Evolutionary conservation across 768 basidiomycete genomes (phyloP).

Genomic region (Trametes cingulata): DNA sequence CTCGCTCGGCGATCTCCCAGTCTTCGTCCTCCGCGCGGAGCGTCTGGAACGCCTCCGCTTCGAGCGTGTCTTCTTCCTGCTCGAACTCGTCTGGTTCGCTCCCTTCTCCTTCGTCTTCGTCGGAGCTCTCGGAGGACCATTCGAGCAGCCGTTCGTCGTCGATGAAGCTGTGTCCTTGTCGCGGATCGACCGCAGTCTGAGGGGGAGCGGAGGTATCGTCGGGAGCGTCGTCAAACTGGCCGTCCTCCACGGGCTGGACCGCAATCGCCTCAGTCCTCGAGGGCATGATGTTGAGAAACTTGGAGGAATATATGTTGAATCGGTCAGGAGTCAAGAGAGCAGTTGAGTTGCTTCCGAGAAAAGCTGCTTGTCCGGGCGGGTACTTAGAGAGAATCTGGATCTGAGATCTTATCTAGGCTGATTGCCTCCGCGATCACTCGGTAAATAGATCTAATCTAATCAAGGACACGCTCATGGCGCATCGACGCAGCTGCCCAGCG

Average conservation of each 20-base stretch:
- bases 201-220: slow-evolving; percentile 30
- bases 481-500: not conserved
- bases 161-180: slow-evolving; percentile 35
- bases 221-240: slow-evolving; percentile 66
- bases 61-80: slow-evolving; percentile 42
- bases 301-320: not conserved
- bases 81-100: slow-evolving; percentile 42
- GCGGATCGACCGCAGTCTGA: slow-evolving; percentile 24
- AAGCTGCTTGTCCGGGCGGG: not conserved
- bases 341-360: too few species aligned
- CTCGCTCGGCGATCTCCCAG: slow-evolving; percentile 84
- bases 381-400: not conserved
- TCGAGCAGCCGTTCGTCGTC: slow-evolving; percentile 32
- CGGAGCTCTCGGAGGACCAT: slow-evolving; percentile 32
- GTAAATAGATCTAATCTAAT: not conserved
- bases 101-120: too few species aligned
- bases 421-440: too few species aligned
- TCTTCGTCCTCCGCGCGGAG: slow-evolving; percentile 80
- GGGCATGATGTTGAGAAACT: not conserved
- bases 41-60: slow-evolving; percentile 42
- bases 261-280: not conserved
- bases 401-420: slow-evolving; percentile 1
- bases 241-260: slow-evolving; percentile 38
- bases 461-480: not conserved
- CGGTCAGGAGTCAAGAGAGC: too few species aligned